Percentiles rank a stretch among this genome's conserved stretches.
These are phyloP conservation scores for Starmera quercuum DNA, from an alignment of 805 yeast genomes.

Conservation along the genomic window DNA sequence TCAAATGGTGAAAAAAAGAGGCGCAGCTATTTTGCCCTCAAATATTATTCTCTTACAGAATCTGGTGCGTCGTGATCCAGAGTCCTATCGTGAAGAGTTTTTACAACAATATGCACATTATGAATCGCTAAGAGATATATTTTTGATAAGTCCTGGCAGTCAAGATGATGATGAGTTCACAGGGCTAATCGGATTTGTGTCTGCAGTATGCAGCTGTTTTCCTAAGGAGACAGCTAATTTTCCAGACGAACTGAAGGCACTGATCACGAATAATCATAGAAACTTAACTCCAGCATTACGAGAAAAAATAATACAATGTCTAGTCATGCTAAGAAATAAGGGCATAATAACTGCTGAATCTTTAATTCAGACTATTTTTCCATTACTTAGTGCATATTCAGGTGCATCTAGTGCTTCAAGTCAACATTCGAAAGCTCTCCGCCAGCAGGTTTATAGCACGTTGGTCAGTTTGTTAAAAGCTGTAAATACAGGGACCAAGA, in stretches of 20 bases:
- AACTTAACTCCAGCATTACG: conserved; percentile 78
- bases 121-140: conserved; percentile 83
- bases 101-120: conserved; percentile 89
- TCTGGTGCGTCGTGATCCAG: conserved; percentile 89
- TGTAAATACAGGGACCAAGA: conserved; percentile 82
- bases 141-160: conserved; percentile 54
- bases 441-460: conserved; percentile 77
- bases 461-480: conserved; percentile 71
- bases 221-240: conserved; percentile 82
- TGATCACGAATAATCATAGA: conserved; percentile 70
- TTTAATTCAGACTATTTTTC: conserved; percentile 82
- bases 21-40: conserved; percentile 90
- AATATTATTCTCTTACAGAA: conserved; percentile 89
- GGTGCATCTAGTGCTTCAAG: conserved; percentile 35
- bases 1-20: conserved; percentile 79
- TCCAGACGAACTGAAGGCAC: conserved; percentile 69
- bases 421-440: conserved; percentile 70
- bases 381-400: conserved; percentile 66
- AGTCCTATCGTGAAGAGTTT: conserved; percentile 90
- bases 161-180: conserved; percentile 48
- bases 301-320: conserved; percentile 84
- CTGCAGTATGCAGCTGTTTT: conserved; percentile 86
- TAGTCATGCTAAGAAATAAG: conserved; percentile 87
- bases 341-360: conserved; percentile 71
- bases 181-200: conserved; percentile 82